Evolutionary conservation across 1,284 basidiomycete genomes (phyloP), one percentile per base, ranked within the genome.

Genomic region (Rhizopogon hawkerae): DNA sequence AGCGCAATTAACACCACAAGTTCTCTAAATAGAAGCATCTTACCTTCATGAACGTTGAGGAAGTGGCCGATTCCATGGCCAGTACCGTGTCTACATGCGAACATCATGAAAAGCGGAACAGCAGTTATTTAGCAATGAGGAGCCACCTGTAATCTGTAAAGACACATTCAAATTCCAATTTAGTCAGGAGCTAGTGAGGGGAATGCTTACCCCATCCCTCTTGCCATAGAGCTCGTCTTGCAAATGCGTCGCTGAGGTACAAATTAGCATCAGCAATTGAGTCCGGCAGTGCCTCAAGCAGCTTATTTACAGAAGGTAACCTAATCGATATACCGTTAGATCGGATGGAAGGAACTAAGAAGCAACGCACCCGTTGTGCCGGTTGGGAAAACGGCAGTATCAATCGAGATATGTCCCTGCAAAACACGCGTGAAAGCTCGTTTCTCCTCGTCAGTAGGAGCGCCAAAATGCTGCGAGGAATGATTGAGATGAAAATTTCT

Each of bases 351-450:
- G 9, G 38, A 7, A 26, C 35, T 18, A 26, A 10, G 16, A 31
- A 29, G 8, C 23, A 24, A 35, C 18, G 13, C 48, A 77, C 89
- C 92, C 23, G 92, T 91, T 0, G 92, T 96, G 14, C 91, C 92
- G 45, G 73, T 77, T 0, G 95, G 95, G 68, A 97, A 92, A 5
- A 97, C 65, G 8, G 84, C 82, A 0, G 79, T 79, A 65, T 96
- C 95, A 43, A 96, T 86, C 1, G 89, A 82, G 54, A 98, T 96
- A 63, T 98, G 92, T 0, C 95, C 95, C 70, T 98, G 94, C 42
- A 98, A 72, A 1, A 98, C 96, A 13, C 93, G 78, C 0, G 95
- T 98, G 60, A 93, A 96, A 0, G 91, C 86, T 0, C 89, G 79
- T 56, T 83, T 89, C 69, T 97, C 89, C 58, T 92, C 85, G 0